Base-by-base conservation (phyloP, 352 stramenopile species). In the Pythium rishiriense region DNA sequence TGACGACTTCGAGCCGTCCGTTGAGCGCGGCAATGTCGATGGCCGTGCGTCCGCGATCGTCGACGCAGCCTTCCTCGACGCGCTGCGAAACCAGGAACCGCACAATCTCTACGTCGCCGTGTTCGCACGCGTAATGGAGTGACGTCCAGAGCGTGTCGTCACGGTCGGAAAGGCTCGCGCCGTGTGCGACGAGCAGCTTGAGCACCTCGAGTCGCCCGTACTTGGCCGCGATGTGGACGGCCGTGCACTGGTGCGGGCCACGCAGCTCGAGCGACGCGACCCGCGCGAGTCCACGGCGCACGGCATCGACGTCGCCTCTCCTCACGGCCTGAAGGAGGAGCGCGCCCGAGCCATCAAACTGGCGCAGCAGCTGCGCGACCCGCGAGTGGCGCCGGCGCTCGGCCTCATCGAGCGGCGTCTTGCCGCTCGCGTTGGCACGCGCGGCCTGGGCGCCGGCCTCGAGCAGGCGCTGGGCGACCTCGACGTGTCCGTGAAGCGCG, bases 141-240 rank as follows among this genome's bases (percentile, higher is more conserved):
- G 21, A 9, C 10, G 52, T 50, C 9, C 39, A 39, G 25, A 14
- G 26, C 26, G 28, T 41, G 10, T 35, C 26, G 26, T 61, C 54
- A 14, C 39, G 41, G 10, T 25, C 29, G 4, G 37, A 11, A 10
- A 61, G 15, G 0, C 0, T 51, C 41, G 43, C 66, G 4, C 67
- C 62, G 12, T 55, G 25, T 19, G 55, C 63, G 19, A 75, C 45
- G 6, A 79, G 35, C 25, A 75, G 43, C 47, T 70, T 51, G 1
- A 79, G 58, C 4, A 64, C 48, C 14, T 68, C 60, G 1, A 81
- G 39, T 1, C 31, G 42, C 4, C 74, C 74, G 25, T 66, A 70
- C 29, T 79, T 78, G 2, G 76, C 74, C 2, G 76, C 74, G n/a
- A 79, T 24, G 25, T 85, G 76, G 22, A 85, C 42, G 4, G 65